These are phyloP conservation scores for Krasilnikovozyma curviuscula DNA, from an alignment of 768 basidiomycete species.

Conservation along the genomic window DNA sequence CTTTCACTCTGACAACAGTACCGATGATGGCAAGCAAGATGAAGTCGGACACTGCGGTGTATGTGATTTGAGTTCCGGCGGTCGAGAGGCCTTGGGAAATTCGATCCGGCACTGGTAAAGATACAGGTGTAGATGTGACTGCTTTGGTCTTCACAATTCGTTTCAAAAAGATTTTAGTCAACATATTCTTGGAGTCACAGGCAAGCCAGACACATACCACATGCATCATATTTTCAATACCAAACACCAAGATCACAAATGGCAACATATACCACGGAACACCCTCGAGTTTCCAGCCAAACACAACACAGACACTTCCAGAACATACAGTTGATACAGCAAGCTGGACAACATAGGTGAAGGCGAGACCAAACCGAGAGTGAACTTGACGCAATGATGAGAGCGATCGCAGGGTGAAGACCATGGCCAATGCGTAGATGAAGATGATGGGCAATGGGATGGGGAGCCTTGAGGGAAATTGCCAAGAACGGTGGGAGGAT, in stretches of 20 bases:
- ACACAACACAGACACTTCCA: slow-evolving; percentile 4
- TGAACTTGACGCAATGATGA: slow-evolving; percentile 66
- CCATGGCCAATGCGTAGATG: slow-evolving; percentile 54
- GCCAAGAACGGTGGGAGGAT: too few species aligned
- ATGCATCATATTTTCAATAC: slow-evolving; percentile 93
- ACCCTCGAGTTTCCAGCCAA: slow-evolving; percentile 11
- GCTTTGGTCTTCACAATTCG: slow-evolving; percentile 30
- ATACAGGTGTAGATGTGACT: slow-evolving; percentile 64
- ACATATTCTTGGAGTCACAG: too few species aligned
- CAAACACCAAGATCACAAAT: slow-evolving; percentile 83
- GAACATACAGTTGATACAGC: slow-evolving; percentile 57
- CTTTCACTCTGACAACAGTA: slow-evolving; percentile 35
- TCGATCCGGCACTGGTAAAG: slow-evolving; percentile 70
- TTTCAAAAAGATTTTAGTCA: not conserved
- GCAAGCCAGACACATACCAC: slow-evolving; percentile 37
- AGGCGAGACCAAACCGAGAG: slow-evolving; percentile 71
- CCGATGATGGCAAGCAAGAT: slow-evolving; percentile 56
- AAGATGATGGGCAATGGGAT: slow-evolving; percentile 42
- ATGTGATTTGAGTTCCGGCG: slow-evolving; percentile 76
- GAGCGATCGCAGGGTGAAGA: slow-evolving; percentile 57
- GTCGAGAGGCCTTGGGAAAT: slow-evolving; percentile 76
- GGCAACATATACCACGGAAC: slow-evolving; percentile 54
- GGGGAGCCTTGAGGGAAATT: slow-evolving; percentile 28
- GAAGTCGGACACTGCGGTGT: slow-evolving; percentile 79
- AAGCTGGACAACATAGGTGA: slow-evolving; percentile 83